Evolutionary conservation across 768 basidiomycete species (phyloP).

Genomic region (Terana coerulea): DNA sequence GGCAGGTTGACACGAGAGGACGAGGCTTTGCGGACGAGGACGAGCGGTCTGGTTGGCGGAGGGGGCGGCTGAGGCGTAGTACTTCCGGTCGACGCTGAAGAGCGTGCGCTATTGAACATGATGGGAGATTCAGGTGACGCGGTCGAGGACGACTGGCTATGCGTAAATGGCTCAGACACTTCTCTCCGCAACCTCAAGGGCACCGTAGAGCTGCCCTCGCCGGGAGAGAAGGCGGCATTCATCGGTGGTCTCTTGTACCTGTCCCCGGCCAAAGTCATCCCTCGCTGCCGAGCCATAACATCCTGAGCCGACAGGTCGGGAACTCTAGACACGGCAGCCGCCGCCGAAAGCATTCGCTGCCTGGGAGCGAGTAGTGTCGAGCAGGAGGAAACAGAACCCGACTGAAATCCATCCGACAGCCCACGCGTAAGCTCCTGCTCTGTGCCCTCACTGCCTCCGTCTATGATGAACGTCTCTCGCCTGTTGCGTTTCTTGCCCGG

Average conservation of each 20-base stretch:
- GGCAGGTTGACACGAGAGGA: constrained; percentile 20
- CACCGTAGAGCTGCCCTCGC: constrained; percentile 4
- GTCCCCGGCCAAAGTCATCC: constrained; percentile 19
- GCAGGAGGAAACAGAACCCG: constrained; percentile 18
- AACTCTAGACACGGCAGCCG: neutral
- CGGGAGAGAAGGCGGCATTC: neutral
- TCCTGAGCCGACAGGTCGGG: constrained; percentile 3
- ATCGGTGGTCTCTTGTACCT: neutral
- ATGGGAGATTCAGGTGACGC: constrained; percentile 14
- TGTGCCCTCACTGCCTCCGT: neutral
- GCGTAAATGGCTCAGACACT: constrained; percentile 18
- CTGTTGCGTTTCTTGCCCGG: constrained; percentile 6
- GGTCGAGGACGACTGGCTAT: constrained; percentile 10
- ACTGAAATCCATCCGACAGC: neutral
- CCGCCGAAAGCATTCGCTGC: constrained; percentile 1
- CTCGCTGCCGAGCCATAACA: constrained; percentile 18
- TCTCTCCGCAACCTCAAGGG: constrained; percentile 18
- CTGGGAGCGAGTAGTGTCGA: constrained; percentile 11
- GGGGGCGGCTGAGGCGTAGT: neutral
- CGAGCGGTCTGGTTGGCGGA: constrained; percentile 15
- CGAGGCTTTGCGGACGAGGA: constrained; percentile 25
- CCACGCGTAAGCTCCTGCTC: neutral
- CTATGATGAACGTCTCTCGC: constrained; percentile 7
- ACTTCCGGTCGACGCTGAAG: constrained; percentile 5
- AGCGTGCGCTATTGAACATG: constrained; percentile 13